Percentiles rank a stretch among this genome's conserved stretches.
These are phyloP conservation scores for Nymphaea thermarum DNA, from an alignment of 164 flowering plant species.

Conservation along the genomic window DNA sequence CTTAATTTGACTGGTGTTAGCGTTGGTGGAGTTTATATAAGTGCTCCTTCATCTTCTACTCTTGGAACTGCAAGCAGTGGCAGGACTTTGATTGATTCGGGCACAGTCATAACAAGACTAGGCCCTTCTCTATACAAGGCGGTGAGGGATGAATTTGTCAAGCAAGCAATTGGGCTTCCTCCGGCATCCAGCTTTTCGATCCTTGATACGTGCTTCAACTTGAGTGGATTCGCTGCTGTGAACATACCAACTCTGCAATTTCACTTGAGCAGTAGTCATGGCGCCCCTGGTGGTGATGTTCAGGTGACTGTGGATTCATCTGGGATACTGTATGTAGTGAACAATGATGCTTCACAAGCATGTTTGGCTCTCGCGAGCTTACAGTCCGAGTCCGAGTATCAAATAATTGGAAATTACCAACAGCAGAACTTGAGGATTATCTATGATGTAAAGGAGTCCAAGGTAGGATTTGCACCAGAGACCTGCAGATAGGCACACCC, in stretches of 20 bases:
- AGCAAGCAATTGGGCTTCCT: slow-evolving; percentile 58
- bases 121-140: slow-evolving; percentile 51
- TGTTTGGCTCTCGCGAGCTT: slow-evolving; percentile 85
- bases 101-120: slow-evolving; percentile 71
- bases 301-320: slow-evolving; percentile 44
- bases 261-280: slow-evolving; percentile 36
- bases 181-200: slow-evolving; percentile 57
- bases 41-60: background rate
- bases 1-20: slow-evolving; percentile 61
- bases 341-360: slow-evolving; percentile 69
- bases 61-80: background rate
- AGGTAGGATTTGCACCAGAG: slow-evolving; percentile 69
- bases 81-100: slow-evolving; percentile 56
- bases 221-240: slow-evolving; percentile 45
- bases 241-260: slow-evolving; percentile 46
- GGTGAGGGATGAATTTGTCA: slow-evolving; percentile 48
- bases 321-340: slow-evolving; percentile 60
- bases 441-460: slow-evolving; percentile 47
- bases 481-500: slow-evolving; percentile 30
- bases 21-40: slow-evolving; percentile 49
- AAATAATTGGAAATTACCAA: slow-evolving; percentile 75
- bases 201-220: slow-evolving; percentile 70
- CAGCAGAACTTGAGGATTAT: slow-evolving; percentile 72
- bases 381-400: slow-evolving; percentile 44
- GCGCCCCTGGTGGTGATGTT: slow-evolving; percentile 5